Conservation (phyloP, 495 filamentous ascomycete species). For the Aspergillus homomorphus region DNA sequence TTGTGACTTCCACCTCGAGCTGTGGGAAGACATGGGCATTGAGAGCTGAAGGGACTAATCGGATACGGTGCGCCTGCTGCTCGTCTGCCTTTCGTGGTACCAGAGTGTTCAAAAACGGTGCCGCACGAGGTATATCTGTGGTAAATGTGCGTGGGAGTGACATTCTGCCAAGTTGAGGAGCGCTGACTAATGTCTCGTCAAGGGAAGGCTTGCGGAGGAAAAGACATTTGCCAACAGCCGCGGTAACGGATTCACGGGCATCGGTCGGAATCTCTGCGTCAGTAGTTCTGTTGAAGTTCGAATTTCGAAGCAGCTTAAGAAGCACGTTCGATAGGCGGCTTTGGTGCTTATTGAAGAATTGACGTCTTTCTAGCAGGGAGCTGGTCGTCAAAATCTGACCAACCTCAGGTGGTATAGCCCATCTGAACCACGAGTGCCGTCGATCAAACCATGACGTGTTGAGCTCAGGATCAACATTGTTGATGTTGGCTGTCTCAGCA, state of each 20-base stretch:
- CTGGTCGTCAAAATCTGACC: constrained; percentile 9
- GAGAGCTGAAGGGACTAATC: constrained; percentile 30
- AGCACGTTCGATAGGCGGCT: constrained; percentile 35
- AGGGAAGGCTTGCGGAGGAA: constrained; percentile 30
- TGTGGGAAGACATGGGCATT: constrained; percentile 26
- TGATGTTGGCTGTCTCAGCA: constrained; percentile 22
- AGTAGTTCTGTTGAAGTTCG: background rate
- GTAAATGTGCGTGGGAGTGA: constrained; percentile 32
- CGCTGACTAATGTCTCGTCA: constrained; percentile 22
- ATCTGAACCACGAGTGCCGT: constrained; percentile 41
- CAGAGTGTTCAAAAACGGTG: constrained; percentile 28
- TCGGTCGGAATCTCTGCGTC: background rate
- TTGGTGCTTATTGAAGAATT: constrained; percentile 35
- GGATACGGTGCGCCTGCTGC: constrained; percentile 26
- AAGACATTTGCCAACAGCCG: constrained; percentile 40
- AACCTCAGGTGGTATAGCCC: constrained; percentile 30
- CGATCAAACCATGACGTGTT: constrained; percentile 32
- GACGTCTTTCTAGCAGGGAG: constrained; percentile 4
- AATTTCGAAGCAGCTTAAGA: constrained; percentile 32
- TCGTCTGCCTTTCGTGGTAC: constrained; percentile 13
- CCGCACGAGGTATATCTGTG: constrained; percentile 30
- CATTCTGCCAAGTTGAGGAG: constrained; percentile 33
- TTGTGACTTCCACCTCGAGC: constrained; percentile 34
- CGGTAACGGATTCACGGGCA: constrained; percentile 37
- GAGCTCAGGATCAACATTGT: constrained; percentile 20